Conservation (phyloP, 371 early-diverging fungal species). For the Nematocida displodere region DNA sequence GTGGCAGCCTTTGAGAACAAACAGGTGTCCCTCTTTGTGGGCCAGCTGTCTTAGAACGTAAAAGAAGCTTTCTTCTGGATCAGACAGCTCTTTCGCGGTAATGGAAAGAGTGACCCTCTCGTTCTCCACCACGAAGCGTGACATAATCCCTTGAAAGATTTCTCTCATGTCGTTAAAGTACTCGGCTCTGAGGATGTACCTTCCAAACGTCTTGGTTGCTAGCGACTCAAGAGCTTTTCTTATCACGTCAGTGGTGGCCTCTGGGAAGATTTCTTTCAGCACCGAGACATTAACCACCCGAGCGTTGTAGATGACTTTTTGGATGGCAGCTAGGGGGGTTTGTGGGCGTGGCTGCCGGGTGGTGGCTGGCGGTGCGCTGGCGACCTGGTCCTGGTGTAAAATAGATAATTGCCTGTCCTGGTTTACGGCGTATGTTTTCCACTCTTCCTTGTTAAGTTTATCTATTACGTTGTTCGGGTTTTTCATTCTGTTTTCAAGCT, state of each 20-base stretch:
- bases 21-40: neutral
- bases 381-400: too few relatives aligned
- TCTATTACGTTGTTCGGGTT: slow-evolving; percentile 43
- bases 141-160: slow-evolving; percentile 8
- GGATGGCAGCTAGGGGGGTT: neutral
- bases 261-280: slow-evolving; percentile 4
- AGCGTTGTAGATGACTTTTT: slow-evolving; percentile 44
- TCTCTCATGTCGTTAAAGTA: slow-evolving; percentile 24
- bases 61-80: slow-evolving; percentile 15
- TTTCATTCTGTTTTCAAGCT: slow-evolving; percentile 33
- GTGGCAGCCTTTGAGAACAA: slow-evolving; percentile 21
- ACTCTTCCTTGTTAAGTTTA: slow-evolving; percentile 14
- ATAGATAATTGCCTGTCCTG: neutral
- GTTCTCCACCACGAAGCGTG: slow-evolving; percentile 19
- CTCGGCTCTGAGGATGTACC: slow-evolving; percentile 23
- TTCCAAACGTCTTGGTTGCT: slow-evolving; percentile 17
- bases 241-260: neutral
- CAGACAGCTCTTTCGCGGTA: slow-evolving; percentile 10
- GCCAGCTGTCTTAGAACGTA: slow-evolving; percentile 33
- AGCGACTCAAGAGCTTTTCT: slow-evolving; percentile 11
- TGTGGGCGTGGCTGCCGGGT: neutral
- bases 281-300: slow-evolving; percentile 22
- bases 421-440: neutral
- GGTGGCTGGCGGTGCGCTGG: neutral
- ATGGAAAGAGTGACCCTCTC: neutral